Evolutionary conservation across 208 protist genomes (phyloP), one percentile per base, ranked within the genome.

Genomic region (Crithidia mellificae): DNA sequence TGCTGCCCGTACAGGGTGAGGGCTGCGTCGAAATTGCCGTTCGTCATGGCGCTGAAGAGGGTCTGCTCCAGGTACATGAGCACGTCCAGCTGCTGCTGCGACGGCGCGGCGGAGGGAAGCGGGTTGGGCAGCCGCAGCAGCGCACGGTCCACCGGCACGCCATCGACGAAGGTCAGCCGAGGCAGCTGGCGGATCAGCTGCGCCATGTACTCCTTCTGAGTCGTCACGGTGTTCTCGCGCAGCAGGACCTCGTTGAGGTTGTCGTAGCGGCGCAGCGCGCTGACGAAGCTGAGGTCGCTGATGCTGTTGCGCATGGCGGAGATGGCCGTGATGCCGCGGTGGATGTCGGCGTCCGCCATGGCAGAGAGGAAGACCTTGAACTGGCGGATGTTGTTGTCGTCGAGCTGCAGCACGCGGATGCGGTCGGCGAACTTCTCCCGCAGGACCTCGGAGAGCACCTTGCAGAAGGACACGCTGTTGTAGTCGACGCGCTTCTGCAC

Each of bases 381-480:
- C 41, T 87, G 79, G 15, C 63, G 56, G 65, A 96, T 94, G 24
- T 82, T 76, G 70, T 96, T 94, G 71, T 81, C 43, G 59, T 91
- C 74, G 17, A 93, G 59, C 52, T 74, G 65, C 25, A 96, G 44
- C 30, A 89, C 68, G 44, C 85, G 83, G 17, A 93, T 82, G 43
- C 73, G 67, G 38, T 76, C 51, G 15, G 78, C 81, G 68, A 89
- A 87, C 27, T 74, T 77, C 44, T 87, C 81, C 27, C 82, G 81
- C 39, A 96, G 63, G 22, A 91, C 88, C 56, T 85, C 77, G 12
- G 77, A 78, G 5, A 96, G 78, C 15, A 81, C 76, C 52, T 78
- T 84, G 68, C 84, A 92, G 72, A 96, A 96, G 6, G 80, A 59
- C 15, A 86, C 81, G 41, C 74, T 92, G 84, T 93, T 92, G 69